Percentiles rank a stretch among this genome's conserved stretches.
These are phyloP conservation scores for Ramularia endophylla DNA, from an alignment of 2,329 filamentous ascomycete species.

Conservation along the genomic window DNA sequence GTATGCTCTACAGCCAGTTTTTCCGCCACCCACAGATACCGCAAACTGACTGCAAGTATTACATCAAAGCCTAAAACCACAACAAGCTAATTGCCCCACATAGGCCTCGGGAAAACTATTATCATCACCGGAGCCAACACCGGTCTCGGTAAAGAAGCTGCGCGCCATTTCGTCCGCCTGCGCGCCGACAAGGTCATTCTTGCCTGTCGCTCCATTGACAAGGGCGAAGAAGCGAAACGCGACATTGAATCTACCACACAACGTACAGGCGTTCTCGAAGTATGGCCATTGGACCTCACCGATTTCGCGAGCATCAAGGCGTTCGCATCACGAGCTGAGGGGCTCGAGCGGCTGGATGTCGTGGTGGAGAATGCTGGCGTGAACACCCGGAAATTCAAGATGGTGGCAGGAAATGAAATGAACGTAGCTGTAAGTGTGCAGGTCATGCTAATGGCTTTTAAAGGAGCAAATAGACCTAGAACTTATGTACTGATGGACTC, in stretches of 20 bases:
- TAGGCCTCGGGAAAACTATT: background rate
- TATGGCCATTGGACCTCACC: conserved; percentile 40
- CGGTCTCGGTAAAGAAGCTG: conserved; percentile 51
- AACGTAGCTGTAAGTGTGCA: conserved; percentile 45
- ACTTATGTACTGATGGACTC: too few species aligned
- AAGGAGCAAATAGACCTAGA: too few species aligned
- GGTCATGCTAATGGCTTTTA: too few species aligned
- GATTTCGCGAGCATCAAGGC: conserved; percentile 29
- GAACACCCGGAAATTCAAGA: conserved; percentile 28
- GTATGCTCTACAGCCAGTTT: too few species aligned
- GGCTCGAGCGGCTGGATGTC: conserved; percentile 19
- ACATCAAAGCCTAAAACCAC: too few species aligned
- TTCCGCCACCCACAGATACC: too few species aligned
- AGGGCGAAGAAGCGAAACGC: conserved; percentile 37
- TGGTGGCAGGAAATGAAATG: conserved; percentile 42
- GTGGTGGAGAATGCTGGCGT: conserved; percentile 33
- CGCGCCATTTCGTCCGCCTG: background rate
- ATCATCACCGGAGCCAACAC: conserved; percentile 55
- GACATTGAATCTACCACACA: conserved; percentile 29
- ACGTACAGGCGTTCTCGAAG: conserved; percentile 29
- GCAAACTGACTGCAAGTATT: too few species aligned
- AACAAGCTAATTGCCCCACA: too few species aligned
- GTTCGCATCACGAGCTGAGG: conserved; percentile 22
- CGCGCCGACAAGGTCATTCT: conserved; percentile 26
- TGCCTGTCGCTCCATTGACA: conserved; percentile 36